phyloP scores from a whole-genome alignment of 2,329 filamentous ascomycete genomes.

The Pseudogymnoascus sp. region DNA sequence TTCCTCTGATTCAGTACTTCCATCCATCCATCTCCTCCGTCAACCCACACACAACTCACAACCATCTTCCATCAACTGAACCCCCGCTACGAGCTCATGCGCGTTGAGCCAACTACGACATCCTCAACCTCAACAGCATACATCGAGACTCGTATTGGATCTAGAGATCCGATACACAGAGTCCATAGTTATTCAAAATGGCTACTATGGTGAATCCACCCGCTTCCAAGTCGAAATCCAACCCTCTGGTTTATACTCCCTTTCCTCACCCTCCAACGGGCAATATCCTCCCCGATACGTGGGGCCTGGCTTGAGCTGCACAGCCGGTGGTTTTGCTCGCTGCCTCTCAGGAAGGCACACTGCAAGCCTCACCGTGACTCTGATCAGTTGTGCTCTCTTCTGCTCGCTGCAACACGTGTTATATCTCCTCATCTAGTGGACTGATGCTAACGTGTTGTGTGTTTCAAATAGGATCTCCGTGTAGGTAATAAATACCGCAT shows the following conservation, averaged over 20 bases:
- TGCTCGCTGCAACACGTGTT: neutral
- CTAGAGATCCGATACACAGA: conserved; percentile 24
- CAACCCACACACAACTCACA: neutral
- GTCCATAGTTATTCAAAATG: conserved; percentile 41
- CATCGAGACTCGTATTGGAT: conserved; percentile 26
- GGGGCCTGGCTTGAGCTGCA: neutral
- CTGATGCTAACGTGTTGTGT: neutral
- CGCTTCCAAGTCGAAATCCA: conserved; percentile 32
- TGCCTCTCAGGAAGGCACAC: neutral
- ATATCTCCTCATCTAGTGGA: neutral
- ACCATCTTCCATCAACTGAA: neutral
- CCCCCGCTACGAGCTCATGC: neutral
- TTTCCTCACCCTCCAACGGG: conserved; percentile 28
- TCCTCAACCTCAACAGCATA: neutral
- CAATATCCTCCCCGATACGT: conserved; percentile 14
- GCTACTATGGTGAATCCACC: conserved; percentile 52
- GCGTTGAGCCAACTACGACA: neutral
- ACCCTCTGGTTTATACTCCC: conserved; percentile 34
- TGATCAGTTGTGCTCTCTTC: neutral
- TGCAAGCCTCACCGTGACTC: neutral
- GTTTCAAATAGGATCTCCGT: conserved; percentile 72
- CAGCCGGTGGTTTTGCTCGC: neutral
- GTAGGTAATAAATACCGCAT: conserved; percentile 99
- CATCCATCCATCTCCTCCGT: neutral
- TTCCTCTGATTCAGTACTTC: neutral